phyloP scores from a whole-genome alignment of 148 eudicot genomes.

The Amaranthus palmeri region DNA sequence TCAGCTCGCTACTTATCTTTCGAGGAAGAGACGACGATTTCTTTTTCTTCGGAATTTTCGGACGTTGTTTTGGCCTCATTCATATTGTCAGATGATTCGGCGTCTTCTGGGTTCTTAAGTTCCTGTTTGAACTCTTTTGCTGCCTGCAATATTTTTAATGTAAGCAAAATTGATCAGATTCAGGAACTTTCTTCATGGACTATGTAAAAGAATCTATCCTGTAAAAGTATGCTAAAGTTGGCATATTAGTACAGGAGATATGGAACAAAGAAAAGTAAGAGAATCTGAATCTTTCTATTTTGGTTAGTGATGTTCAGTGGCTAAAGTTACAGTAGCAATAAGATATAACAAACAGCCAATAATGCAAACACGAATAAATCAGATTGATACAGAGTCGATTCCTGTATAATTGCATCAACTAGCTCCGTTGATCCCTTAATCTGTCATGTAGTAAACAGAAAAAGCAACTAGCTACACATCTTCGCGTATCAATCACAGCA shows the following conservation, averaged over 20 bases:
- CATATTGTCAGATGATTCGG: constrained; percentile 29
- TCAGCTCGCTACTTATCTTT: constrained; percentile 40
- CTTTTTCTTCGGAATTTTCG: constrained; percentile 37
- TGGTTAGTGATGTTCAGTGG: neutral
- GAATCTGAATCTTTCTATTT: neutral
- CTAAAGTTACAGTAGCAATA: neutral
- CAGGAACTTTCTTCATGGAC: neutral
- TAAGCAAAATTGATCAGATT: neutral
- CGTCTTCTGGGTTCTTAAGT: constrained; percentile 62
- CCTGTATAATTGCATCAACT: neutral
- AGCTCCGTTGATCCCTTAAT: too few species aligned
- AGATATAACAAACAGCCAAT: neutral
- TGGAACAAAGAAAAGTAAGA: neutral
- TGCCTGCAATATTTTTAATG: constrained; percentile 40
- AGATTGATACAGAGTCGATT: neutral
- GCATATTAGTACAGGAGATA: neutral
- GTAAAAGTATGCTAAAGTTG: neutral
- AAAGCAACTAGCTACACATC: constrained; percentile 2
- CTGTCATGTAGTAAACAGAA: neutral
- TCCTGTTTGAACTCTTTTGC: constrained; percentile 81
- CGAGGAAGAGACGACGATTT: constrained; percentile 38
- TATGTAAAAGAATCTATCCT: neutral
- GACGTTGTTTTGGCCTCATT: constrained; percentile 33
- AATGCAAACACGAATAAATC: neutral
- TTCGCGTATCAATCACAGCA: neutral